Base-by-base conservation (phyloP, 2,329 filamentous ascomycete species). In the Trichoderma citrinoviride region DNA sequence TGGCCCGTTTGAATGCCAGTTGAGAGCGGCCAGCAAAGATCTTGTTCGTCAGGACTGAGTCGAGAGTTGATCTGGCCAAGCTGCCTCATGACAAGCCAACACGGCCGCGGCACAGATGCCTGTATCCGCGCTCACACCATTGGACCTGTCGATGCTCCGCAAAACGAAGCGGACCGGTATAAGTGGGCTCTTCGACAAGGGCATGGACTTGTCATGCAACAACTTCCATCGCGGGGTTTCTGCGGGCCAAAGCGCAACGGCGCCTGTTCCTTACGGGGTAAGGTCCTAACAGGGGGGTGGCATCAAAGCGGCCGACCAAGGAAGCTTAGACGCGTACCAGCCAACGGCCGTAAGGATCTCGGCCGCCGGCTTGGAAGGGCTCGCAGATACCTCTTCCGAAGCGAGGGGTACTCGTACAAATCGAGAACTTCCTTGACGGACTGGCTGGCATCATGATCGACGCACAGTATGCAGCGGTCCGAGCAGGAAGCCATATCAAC, bases 301-400 rank as follows among this genome's bases (percentile, higher is more conserved):
- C 54, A 50, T 15, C 43, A 47, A 54, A 50, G 40, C 52, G 23
- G 33, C 61, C 52, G 29, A 41, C 49, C 56, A 43, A 55, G 41
- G 47, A 37, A 54, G 41, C 47, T 65, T 61, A 61, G 63, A 23
- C 56, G 56, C 56, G 46, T 49, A 60, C 69, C 67, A 61, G 56
- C 66, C 71, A 72, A 71, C 69, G 71, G 71, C 70, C 70, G 67
- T 71, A 73, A 72, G 67, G 61, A 66, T 66, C 66, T 73, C 71
- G 73, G 74, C 72, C 73, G 73, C 73, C 72, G 73, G 69, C 33
- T 58, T 43, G 12, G 25, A 25, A 52, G 58, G n/a, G 58, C 44
- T 43, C 27, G 52, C 23, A 61, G 47, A 44, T 19, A 37, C 23
- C 47, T 53, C 25, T 53, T 53, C 55, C 23, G 40, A 58, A 58